Evolutionary conservation across 2,329 filamentous ascomycete species (phyloP).

Genomic region (Tolypocladium endophyticum): DNA sequence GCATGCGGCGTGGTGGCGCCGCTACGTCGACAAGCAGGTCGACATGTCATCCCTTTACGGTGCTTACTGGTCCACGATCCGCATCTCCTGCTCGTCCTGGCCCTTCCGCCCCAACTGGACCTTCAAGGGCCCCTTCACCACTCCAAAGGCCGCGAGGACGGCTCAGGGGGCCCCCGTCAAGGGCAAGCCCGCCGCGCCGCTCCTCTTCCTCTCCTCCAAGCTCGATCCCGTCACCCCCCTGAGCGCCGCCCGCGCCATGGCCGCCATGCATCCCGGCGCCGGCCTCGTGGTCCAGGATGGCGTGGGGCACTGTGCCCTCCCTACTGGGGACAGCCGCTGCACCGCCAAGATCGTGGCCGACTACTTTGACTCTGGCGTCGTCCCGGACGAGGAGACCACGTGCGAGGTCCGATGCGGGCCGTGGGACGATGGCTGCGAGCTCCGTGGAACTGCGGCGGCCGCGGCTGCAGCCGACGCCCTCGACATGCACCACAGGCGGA

Average conservation of each 20-base stretch:
- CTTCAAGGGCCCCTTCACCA: slow-evolving; percentile 25
- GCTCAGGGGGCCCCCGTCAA: slow-evolving; percentile 2
- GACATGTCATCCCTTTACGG: slow-evolving; percentile 20
- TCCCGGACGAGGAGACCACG: slow-evolving; percentile 10
- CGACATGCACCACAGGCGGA: neutral
- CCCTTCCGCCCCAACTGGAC: slow-evolving; percentile 24
- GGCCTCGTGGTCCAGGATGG: slow-evolving; percentile 17
- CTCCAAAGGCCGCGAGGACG: slow-evolving; percentile 12
- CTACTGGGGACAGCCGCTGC: slow-evolving; percentile 8
- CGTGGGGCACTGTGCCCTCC: slow-evolving; percentile 15
- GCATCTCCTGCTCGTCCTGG: slow-evolving; percentile 28
- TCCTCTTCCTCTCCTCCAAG: slow-evolving; percentile 31
- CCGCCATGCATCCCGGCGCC: slow-evolving; percentile 14
- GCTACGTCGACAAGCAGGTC: slow-evolving; percentile 17
- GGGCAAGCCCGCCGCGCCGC: slow-evolving; percentile 26
- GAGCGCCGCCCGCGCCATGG: slow-evolving; percentile 20
- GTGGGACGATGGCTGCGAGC: slow-evolving; percentile 7
- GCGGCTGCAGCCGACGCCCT: neutral
- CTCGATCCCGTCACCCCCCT: slow-evolving; percentile 37
- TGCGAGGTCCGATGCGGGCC: slow-evolving; percentile 8
- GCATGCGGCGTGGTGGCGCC: slow-evolving; percentile 13
- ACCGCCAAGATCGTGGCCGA: slow-evolving; percentile 9
- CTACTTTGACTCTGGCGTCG: slow-evolving; percentile 18
- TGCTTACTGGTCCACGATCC: slow-evolving; percentile 21
- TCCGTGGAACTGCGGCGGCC: neutral